A percentile compares a stretch with the other conserved stretches of the same genome.
Conservation (phyloP, 83 land plant species). For the Diphasiastrum complanatum region DNA sequence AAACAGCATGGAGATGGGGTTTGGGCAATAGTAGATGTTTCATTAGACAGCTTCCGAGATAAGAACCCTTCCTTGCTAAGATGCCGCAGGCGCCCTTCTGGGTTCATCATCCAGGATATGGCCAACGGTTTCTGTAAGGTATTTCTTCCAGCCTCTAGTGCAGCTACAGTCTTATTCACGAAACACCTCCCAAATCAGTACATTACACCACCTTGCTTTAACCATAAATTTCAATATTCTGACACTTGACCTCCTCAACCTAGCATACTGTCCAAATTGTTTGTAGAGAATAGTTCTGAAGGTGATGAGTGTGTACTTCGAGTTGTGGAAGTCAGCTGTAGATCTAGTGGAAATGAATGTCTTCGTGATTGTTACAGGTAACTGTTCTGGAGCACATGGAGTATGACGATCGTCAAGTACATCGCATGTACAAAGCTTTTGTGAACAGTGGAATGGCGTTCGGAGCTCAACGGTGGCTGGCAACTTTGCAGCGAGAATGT, state of each 20-base stretch:
- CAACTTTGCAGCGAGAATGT: constrained; percentile 61
- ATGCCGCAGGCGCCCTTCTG: constrained; percentile 68
- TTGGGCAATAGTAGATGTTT: constrained; percentile 86
- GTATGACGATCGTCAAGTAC: constrained; percentile 48
- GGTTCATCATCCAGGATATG: constrained; percentile 71
- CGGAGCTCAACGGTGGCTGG: constrained; percentile 71
- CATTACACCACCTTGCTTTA: no score
- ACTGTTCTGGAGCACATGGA: constrained; percentile 79
- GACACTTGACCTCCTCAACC: no score
- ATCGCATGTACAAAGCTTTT: constrained; percentile 43
- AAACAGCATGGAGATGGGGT: constrained; percentile 59
- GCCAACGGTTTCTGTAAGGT: constrained; percentile 87
- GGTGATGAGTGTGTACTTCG: no score
- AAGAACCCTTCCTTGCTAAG: constrained; percentile 24
- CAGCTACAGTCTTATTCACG: no score
- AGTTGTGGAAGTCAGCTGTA: background rate
- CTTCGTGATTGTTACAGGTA: constrained; percentile 37
- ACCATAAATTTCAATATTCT: no score
- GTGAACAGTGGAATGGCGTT: constrained; percentile 53
- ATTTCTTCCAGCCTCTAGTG: background rate
- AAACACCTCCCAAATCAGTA: no score
- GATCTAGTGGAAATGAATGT: background rate
- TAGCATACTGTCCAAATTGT: no score
- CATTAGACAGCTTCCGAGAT: constrained; percentile 51
- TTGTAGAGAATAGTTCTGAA: no score